Percentiles rank a stretch among this genome's conserved stretches.
Evolutionary conservation across 108 stramenopile species (phyloP).

Genomic region (Fragilaria radians): DNA sequence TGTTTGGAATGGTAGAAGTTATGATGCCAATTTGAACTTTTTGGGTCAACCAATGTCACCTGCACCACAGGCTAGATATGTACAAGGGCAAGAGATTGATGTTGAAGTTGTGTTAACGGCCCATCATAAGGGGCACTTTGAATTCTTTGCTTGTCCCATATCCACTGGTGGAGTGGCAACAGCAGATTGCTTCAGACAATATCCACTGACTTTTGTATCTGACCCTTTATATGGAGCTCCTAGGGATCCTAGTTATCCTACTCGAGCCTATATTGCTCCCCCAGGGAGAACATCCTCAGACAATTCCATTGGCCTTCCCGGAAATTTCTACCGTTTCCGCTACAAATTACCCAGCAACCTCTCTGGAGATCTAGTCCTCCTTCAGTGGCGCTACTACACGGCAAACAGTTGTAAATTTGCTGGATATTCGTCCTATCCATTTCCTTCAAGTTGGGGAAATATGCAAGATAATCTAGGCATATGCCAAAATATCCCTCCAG

Average conservation of each 20-base stretch:
- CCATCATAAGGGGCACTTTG: constrained; percentile 57
- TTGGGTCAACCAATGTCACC: constrained; percentile 31
- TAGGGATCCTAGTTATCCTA: constrained; percentile 31
- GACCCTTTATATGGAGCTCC: constrained; percentile 44
- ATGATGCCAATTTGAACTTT: constrained; percentile 35
- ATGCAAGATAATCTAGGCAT: constrained; percentile 1
- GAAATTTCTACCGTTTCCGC: constrained; percentile 17
- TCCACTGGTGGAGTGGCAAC: constrained; percentile 19
- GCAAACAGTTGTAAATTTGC: constrained; percentile 27
- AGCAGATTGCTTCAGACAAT: constrained; percentile 46
- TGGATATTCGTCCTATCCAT: background rate
- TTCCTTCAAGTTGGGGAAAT: constrained; percentile 3
- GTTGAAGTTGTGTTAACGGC: constrained; percentile 37
- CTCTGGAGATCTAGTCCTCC: constrained; percentile 47
- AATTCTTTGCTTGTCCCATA: constrained; percentile 42
- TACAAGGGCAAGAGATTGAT: constrained; percentile 29
- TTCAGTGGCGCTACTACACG: constrained; percentile 77
- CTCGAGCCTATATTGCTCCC: constrained; percentile 49
- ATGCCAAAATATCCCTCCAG: constrained; percentile 40
- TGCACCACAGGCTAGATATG: constrained; percentile 28
- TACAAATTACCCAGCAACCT: constrained; percentile 43
- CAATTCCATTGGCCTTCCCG: background rate
- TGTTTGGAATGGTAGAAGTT: constrained; percentile 20
- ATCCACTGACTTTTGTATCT: constrained; percentile 39
- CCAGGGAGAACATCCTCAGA: constrained; percentile 3